A percentile compares a stretch with the other conserved stretches of the same genome.
Conservation (phyloP, 176 grass and related monocot species). For the bread wheat (Triticum aestivum) region DNA sequence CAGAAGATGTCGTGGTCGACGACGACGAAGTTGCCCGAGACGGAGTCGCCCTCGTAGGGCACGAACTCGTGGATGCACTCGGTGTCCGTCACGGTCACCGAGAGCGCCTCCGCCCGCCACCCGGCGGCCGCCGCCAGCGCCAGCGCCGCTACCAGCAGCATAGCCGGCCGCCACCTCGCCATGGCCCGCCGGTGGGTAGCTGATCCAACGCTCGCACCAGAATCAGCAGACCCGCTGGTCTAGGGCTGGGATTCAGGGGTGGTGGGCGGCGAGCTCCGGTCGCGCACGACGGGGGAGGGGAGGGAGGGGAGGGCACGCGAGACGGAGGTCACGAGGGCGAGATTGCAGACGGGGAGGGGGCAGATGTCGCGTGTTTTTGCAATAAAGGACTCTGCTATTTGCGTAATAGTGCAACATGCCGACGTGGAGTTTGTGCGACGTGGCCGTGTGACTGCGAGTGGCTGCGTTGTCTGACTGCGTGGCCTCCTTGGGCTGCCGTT, state of each 20-base stretch:
- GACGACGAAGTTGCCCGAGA: constrained; percentile 98
- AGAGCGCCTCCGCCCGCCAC: constrained; percentile 49
- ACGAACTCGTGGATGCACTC: constrained; percentile 99
- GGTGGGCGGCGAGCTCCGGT: not conserved
- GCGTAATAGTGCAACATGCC: not conserved
- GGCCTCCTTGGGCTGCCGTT: not conserved
- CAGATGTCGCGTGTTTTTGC: constrained; percentile 37
- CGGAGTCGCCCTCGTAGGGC: constrained; percentile 87
- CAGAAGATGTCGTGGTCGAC: constrained; percentile 99
- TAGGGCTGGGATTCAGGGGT: not conserved
- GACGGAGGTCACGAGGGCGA: not conserved
- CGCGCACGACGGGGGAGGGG: not conserved
- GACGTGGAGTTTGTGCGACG: not conserved
- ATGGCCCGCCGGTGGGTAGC: constrained; percentile 17
- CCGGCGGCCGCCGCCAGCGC: constrained; percentile 31
- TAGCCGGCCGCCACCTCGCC: constrained; percentile 34
- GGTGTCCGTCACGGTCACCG: constrained; percentile 80
- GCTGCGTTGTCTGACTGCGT: not conserved
- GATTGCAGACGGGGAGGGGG: constrained; percentile 5
- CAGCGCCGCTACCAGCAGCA: constrained; percentile 33
- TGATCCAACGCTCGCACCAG: not conserved
- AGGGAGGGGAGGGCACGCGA: not conserved
- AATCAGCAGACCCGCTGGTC: not conserved
- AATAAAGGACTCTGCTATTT: constrained; percentile 16
- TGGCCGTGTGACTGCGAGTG: constrained; percentile 27